These are phyloP conservation scores for Vitis labrusca DNA, from an alignment of 164 flowering plant species.

Conservation along the genomic window DNA sequence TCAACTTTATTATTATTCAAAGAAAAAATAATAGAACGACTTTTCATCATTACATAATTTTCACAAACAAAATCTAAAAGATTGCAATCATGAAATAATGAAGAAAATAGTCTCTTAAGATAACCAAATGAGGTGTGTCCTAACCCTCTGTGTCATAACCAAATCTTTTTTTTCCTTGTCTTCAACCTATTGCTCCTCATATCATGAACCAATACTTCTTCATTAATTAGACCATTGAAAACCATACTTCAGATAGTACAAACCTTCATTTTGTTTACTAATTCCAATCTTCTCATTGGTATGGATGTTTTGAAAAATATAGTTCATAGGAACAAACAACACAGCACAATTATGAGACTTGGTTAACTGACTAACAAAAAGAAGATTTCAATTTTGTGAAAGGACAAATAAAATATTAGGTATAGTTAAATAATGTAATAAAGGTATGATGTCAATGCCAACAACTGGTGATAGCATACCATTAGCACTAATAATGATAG, in stretches of 20 bases:
- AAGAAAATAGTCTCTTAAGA: conserved; percentile 11
- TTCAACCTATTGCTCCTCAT: neutral
- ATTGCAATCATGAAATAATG: neutral
- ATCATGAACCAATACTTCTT: neutral
- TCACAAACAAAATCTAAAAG: no score
- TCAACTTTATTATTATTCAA: no score
- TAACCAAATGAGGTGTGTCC: conserved; percentile 14
- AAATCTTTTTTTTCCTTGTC: neutral
- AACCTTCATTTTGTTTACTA: conserved; percentile 5
- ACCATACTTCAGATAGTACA: conserved; percentile 2
- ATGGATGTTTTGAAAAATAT: conserved; percentile 4
- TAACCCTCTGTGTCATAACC: conserved; percentile 14
- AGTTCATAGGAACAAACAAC: neutral
- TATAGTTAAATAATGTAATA: neutral
- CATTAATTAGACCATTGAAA: neutral
- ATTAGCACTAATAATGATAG: conserved; percentile 10
- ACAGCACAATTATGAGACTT: conserved; percentile 12
- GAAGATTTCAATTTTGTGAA: conserved; percentile 9
- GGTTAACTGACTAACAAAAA: conserved; percentile 9
- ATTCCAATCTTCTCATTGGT: conserved; percentile 16
- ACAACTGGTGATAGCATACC: conserved; percentile 8
- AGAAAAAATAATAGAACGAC: no score
- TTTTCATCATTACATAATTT: no score
- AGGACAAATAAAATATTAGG: neutral
- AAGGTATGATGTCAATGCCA: conserved; percentile 3